These are phyloP conservation scores for Aspergillus uvarum DNA, from an alignment of 2,329 filamentous ascomycete species.

Conservation along the genomic window DNA sequence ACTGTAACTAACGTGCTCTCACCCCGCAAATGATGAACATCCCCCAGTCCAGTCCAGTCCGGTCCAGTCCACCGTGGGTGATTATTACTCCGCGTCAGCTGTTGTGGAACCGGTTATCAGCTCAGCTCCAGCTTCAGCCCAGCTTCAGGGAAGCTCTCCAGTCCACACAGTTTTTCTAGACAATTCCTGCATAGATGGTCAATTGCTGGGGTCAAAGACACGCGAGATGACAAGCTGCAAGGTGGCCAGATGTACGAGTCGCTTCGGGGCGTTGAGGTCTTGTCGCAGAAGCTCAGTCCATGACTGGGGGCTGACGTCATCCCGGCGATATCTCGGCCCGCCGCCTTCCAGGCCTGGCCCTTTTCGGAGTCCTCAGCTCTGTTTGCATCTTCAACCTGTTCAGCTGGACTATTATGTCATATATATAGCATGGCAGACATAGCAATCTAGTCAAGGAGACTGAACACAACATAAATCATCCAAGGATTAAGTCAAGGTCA, in stretches of 20 bases:
- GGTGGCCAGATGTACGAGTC: neutral
- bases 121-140: too few species aligned
- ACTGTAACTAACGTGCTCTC: too few species aligned
- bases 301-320: constrained; percentile 27
- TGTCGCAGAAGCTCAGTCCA: neutral
- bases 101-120: neutral
- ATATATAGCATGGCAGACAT: too few species aligned
- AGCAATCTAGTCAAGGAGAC: neutral
- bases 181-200: too few species aligned
- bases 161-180: too few species aligned
- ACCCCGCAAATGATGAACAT: neutral
- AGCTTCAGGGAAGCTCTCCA: too few species aligned
- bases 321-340: constrained; percentile 27
- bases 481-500: too few species aligned
- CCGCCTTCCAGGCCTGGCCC: neutral
- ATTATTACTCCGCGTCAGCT: neutral
- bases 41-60: neutral
- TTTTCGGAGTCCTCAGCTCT: neutral
- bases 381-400: too few species aligned
- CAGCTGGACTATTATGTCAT: too few species aligned
- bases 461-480: neutral
- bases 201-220: too few species aligned
- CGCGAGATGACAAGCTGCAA: too few species aligned
- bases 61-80: neutral
- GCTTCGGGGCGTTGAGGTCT: neutral